These are phyloP conservation scores for Sequoiadendron giganteum DNA, from an alignment of 75 land plant species.

Conservation along the genomic window DNA sequence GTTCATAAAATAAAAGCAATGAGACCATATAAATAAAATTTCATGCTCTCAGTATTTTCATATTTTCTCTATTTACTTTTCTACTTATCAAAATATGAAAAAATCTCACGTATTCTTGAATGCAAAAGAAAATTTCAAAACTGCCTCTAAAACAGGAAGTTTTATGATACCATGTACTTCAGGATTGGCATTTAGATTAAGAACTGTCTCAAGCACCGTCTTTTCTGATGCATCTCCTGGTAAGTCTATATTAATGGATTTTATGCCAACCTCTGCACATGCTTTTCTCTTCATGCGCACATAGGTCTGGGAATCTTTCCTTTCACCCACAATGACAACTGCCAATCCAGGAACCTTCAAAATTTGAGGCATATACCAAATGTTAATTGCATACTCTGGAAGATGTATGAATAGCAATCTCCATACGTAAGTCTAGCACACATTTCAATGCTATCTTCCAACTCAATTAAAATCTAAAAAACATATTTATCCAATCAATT, in stretches of 20 bases:
- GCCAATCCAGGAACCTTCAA: constrained; percentile 81
- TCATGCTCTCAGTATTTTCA: neutral
- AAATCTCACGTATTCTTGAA: neutral
- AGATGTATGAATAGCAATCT: constrained; percentile 1
- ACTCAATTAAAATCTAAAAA: neutral
- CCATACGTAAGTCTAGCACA: neutral
- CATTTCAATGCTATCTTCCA: neutral
- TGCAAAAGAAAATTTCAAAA: neutral
- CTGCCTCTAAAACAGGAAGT: neutral
- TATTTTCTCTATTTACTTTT: neutral
- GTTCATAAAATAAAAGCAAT: neutral
- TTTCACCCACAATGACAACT: constrained; percentile 76
- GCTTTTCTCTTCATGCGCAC: constrained; percentile 87
- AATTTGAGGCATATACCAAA: neutral
- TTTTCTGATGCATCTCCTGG: constrained; percentile 67
- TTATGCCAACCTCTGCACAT: constrained; percentile 85
- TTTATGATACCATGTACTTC: constrained; percentile 64
- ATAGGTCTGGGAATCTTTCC: constrained; percentile 84
- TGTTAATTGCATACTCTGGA: neutral
- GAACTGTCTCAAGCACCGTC: constrained; percentile 52
- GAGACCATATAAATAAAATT: neutral
- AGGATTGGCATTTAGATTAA: constrained; percentile 65
- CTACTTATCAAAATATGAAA: neutral
- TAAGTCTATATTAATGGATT: constrained; percentile 60
- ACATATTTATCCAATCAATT: neutral